These are phyloP conservation scores for Acer yangbiense DNA, from an alignment of 345 rosid species.

Conservation along the genomic window DNA sequence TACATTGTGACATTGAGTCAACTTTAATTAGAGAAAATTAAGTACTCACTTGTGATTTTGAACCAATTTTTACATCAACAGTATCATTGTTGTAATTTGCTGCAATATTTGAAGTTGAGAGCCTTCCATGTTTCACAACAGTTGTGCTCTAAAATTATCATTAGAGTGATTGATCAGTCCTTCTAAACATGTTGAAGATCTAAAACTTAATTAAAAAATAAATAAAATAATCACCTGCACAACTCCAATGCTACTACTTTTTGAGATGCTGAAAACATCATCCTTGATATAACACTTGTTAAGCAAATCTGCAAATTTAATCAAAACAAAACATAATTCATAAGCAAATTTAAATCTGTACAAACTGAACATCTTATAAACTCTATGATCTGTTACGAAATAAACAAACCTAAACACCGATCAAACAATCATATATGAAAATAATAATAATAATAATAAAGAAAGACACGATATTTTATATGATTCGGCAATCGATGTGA, in stretches of 20 bases:
- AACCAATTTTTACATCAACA: slow-evolving; percentile 1
- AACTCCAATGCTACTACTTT: not conserved
- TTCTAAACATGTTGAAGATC: not conserved
- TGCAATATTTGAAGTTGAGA: not conserved
- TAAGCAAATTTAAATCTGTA: no score
- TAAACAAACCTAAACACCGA: no score
- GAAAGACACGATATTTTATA: no score
- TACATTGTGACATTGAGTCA: not conserved
- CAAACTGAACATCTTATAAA: no score
- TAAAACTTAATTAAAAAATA: not conserved
- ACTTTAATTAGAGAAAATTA: not conserved
- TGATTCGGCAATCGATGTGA: no score
- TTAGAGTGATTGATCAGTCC: not conserved
- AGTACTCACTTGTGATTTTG: slow-evolving; percentile 11
- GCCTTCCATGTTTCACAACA: slow-evolving; percentile 5
- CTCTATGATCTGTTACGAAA: no score
- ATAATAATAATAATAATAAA: no score
- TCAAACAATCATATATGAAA: no score
- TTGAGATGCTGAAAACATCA: not conserved
- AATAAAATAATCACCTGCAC: not conserved
- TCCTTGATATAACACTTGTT: slow-evolving; percentile 16
- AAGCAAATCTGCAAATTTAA: slow-evolving; percentile 13
- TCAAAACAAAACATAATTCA: no score
- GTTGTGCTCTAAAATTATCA: slow-evolving; percentile 4
- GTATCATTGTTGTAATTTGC: slow-evolving; percentile 1